Base-by-base conservation (phyloP, 2,329 filamentous ascomycete species). In the Trichoderma guizhouense region DNA sequence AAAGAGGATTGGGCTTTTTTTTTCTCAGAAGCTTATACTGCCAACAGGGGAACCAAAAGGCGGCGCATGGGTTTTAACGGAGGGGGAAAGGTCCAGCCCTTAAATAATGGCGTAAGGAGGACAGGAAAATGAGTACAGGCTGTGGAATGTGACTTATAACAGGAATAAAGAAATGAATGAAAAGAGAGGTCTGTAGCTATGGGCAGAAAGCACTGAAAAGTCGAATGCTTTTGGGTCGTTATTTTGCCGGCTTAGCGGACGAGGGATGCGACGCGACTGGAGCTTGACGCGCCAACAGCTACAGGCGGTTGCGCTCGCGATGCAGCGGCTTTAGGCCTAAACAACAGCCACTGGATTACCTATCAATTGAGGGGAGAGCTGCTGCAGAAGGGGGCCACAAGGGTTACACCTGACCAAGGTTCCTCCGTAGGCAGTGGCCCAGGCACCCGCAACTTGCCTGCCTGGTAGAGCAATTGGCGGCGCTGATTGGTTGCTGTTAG, bases 381-480 rank as follows among this genome's bases (percentile, higher is more conserved):
- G 24, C 55, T n/a, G 32, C n/a, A 28, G 28, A 43, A 24, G 28
- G 47, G 47, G 39, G 21, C 11, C 14, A n/a, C 63, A 32, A 32
- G 39, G 51, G 76, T 72, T 78, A 80, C 79, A 61, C 75, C 53
- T 67, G 57, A 28, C 39, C n/a, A 26, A 77, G 51, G 79, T 82
- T 77, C 62, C 72, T 64, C 60, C 55, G 11, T 62, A 76, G 77
- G 76, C 76, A 74, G 14, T 53, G 39, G 15, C 9, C 47, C 32
- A 81, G 79, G 79, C 79, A 79, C 34, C 79, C 73, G 75, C 75
- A 75, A 80, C 79, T 71, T 73, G 71, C n/a, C 61, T 71, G 15
- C 39, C 72, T 70, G 79, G 67, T 79, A 78, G 34, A 63, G 15
- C 24, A 36, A 18, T 39, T 30, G 5, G n/a, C 28, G 3, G 1